phyloP scores from a whole-genome alignment of 202 grass and related monocot genomes.

The Panicum hallii region DNA sequence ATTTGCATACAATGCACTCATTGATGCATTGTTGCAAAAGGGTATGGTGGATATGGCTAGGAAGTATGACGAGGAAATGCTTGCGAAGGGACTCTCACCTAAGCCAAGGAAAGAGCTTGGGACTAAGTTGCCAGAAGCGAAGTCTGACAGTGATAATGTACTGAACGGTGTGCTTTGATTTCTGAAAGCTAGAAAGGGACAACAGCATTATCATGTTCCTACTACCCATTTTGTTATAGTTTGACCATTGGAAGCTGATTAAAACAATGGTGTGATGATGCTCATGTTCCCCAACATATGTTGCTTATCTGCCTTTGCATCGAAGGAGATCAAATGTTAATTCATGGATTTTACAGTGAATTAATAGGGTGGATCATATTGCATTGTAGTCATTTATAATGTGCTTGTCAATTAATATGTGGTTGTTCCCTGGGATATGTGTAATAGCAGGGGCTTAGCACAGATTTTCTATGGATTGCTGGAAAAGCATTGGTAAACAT shows the following conservation, averaged over 20 bases:
- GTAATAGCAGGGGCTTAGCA: not conserved
- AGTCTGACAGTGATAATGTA: slow-evolving; percentile 57
- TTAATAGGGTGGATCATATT: not conserved
- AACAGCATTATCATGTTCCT: not conserved
- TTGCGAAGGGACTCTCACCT: slow-evolving; percentile 74
- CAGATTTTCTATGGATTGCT: slow-evolving; percentile 41
- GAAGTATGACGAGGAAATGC: slow-evolving; percentile 89
- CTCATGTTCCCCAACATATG: not conserved
- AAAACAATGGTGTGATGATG: slow-evolving; percentile 11
- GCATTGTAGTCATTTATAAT: not conserved
- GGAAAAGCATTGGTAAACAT: slow-evolving; percentile 55
- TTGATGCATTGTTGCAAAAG: slow-evolving; percentile 81
- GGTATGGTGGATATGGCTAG: slow-evolving; percentile 90
- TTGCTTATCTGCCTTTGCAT: not conserved
- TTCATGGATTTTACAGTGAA: not conserved
- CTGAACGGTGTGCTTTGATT: slow-evolving; percentile 52
- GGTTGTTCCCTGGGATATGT: not conserved
- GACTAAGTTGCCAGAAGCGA: slow-evolving; percentile 46
- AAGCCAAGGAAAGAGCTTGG: slow-evolving; percentile 79
- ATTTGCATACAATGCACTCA: slow-evolving; percentile 84
- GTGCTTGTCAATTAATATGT: not conserved
- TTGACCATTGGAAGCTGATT: slow-evolving; percentile 1
- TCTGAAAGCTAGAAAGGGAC: not conserved
- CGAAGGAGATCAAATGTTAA: not conserved
- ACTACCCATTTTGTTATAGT: not conserved